phyloP scores from a whole-genome alignment of 495 filamentous ascomycete species.

The Penicillium lagena region DNA sequence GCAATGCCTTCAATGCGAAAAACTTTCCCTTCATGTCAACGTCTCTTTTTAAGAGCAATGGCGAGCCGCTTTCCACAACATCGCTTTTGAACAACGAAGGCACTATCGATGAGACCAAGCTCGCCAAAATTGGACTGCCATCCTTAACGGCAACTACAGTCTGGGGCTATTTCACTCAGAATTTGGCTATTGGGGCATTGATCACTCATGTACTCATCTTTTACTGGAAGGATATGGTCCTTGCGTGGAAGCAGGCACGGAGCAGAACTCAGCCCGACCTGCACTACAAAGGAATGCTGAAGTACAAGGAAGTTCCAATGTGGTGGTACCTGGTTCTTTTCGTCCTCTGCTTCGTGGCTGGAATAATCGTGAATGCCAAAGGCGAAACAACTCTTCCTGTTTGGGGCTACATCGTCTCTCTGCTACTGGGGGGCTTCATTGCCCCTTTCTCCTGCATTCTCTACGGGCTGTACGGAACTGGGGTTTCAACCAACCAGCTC shows the following conservation, averaged over 20 bases:
- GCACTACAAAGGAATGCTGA: slow-evolving; percentile 37
- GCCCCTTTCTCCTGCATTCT: slow-evolving; percentile 22
- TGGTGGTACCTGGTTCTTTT: slow-evolving; percentile 25
- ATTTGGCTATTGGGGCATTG: slow-evolving; percentile 17
- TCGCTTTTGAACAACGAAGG: slow-evolving; percentile 23
- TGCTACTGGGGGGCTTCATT: slow-evolving; percentile 18
- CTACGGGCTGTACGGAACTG: slow-evolving; percentile 19
- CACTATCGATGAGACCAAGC: slow-evolving; percentile 13
- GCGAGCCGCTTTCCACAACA: slow-evolving; percentile 8
- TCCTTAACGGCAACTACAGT: slow-evolving; percentile 10
- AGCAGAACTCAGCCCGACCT: slow-evolving; percentile 23
- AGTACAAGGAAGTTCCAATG: slow-evolving; percentile 44
- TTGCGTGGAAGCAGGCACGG: slow-evolving; percentile 19
- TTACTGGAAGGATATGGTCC: slow-evolving; percentile 19
- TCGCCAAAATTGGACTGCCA: slow-evolving; percentile 23
- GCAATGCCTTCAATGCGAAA: slow-evolving; percentile 43
- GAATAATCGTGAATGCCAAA: slow-evolving; percentile 36
- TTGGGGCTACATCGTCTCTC: slow-evolving; percentile 47
- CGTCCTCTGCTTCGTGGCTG: slow-evolving; percentile 29
- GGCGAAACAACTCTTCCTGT: slow-evolving; percentile 43
- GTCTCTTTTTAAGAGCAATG: slow-evolving; percentile 21
- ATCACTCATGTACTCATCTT: slow-evolving; percentile 22
- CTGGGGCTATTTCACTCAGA: slow-evolving; percentile 4
- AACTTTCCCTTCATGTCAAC: slow-evolving; percentile 47
- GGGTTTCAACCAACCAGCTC: slow-evolving; percentile 21